Conservation (phyloP, 2,329 filamentous ascomycete genomes). For the Pseudocercospora eumusae region DNA sequence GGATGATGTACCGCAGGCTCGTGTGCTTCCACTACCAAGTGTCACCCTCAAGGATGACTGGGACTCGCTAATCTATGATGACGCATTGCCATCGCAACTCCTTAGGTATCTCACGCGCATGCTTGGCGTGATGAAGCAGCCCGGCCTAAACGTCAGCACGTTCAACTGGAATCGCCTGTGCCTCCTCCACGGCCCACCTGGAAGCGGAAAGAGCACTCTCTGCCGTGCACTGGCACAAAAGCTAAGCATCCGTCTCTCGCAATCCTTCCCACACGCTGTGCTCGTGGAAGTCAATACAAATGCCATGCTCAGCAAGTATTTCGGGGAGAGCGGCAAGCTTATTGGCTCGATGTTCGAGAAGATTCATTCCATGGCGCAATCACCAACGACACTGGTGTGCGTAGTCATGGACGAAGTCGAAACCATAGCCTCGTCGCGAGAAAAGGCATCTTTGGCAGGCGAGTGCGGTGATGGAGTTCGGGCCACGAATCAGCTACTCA, state of each 20-base stretch:
- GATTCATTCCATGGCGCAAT: slow-evolving; percentile 42
- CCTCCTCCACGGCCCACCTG: slow-evolving; percentile 48
- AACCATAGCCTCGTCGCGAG: slow-evolving; percentile 49
- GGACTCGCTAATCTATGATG: slow-evolving; percentile 51
- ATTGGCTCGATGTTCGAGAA: slow-evolving; percentile 48
- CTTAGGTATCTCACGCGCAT: slow-evolving; percentile 44
- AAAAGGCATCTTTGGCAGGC: slow-evolving; percentile 43
- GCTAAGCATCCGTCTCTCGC: slow-evolving; percentile 49
- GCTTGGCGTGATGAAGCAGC: slow-evolving; percentile 41
- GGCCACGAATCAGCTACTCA: slow-evolving; percentile 54
- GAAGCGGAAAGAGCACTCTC: slow-evolving; percentile 48
- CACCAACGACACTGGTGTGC: slow-evolving; percentile 46
- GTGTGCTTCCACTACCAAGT: slow-evolving; percentile 43
- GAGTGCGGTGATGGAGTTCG: slow-evolving; percentile 52
- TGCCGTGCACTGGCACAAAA: slow-evolving; percentile 55
- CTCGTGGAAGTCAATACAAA: slow-evolving; percentile 52
- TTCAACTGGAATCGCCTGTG: slow-evolving; percentile 51
- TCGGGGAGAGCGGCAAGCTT: slow-evolving; percentile 51
- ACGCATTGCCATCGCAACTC: slow-evolving; percentile 45
- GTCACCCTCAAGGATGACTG: slow-evolving; percentile 46
- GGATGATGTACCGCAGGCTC: slow-evolving; percentile 38
- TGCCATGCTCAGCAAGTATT: slow-evolving; percentile 51
- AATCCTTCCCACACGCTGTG: slow-evolving; percentile 39
- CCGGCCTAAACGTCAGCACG: slow-evolving; percentile 41
- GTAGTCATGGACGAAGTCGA: slow-evolving; percentile 56